Evolutionary conservation across 129 eudicot species (phyloP).

Genomic region (Flaveria brownii): DNA sequence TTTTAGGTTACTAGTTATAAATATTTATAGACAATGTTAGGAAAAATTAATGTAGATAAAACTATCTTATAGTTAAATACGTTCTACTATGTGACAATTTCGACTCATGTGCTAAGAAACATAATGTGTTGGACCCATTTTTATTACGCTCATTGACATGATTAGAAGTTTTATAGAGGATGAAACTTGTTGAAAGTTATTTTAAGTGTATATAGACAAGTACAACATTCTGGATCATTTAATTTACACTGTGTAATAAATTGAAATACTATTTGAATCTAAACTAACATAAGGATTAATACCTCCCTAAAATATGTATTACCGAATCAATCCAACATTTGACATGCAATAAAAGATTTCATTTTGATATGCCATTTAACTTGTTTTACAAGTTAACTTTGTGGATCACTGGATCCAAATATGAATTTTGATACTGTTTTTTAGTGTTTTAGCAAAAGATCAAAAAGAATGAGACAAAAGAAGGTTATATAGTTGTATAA

Average conservation of each 20-base stretch:
- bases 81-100: neutral
- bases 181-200: neutral
- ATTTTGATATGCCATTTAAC: neutral
- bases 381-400: neutral
- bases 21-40: neutral
- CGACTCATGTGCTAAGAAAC: neutral
- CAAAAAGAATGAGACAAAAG: constrained; percentile 23
- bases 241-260: neutral
- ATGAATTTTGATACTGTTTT: neutral
- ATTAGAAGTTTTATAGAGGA: neutral
- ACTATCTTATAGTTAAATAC: neutral
- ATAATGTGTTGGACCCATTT: neutral
- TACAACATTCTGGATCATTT: neutral
- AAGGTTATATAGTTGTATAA: neutral
- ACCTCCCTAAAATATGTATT: neutral
- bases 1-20: neutral
- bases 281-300: neutral
- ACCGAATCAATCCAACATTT: neutral
- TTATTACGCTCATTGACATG: neutral
- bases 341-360: neutral
- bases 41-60: too few species aligned
- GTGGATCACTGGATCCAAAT: neutral
- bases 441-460: constrained; percentile 10
- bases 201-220: neutral
- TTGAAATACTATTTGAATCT: neutral